These are phyloP conservation scores for Annulohypoxylon maeteangense DNA, from an alignment of 495 filamentous ascomycete genomes.

Conservation along the genomic window DNA sequence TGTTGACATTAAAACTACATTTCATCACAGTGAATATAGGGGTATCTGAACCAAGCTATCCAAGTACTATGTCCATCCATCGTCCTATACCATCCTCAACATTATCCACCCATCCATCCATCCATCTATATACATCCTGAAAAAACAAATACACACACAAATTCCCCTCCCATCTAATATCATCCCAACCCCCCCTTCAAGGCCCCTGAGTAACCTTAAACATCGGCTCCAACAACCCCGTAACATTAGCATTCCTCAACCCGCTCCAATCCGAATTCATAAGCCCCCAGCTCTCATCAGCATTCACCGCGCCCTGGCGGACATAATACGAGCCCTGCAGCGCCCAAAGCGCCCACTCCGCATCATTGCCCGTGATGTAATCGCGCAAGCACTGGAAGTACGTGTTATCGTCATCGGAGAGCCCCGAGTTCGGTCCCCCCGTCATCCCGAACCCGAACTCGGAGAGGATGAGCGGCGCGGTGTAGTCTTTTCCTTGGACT, in stretches of 20 bases:
- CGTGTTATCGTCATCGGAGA: slow-evolving; percentile 48
- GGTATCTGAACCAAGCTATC: neutral
- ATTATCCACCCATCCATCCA: neutral
- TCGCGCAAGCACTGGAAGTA: slow-evolving; percentile 57
- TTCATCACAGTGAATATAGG: neutral
- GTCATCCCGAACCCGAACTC: slow-evolving; percentile 64
- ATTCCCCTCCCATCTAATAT: neutral
- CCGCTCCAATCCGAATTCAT: slow-evolving; percentile 56
- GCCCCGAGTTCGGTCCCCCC: slow-evolving; percentile 49
- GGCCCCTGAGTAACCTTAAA: slow-evolving; percentile 58
- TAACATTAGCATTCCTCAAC: slow-evolving; percentile 56
- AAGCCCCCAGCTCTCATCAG: slow-evolving; percentile 59
- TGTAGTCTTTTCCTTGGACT: slow-evolving; percentile 53
- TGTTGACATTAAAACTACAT: neutral
- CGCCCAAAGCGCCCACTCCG: slow-evolving; percentile 63
- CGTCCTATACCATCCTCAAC: neutral
- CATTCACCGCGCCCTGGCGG: slow-evolving; percentile 52
- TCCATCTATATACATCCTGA: neutral
- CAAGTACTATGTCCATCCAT: neutral
- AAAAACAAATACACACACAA: neutral
- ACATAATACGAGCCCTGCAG: slow-evolving; percentile 63
- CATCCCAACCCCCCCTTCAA: slow-evolving; percentile 19
- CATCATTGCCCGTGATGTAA: slow-evolving; percentile 59
- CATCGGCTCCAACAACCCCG: slow-evolving; percentile 51
- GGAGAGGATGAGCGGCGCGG: slow-evolving; percentile 58